Evolutionary conservation across 2,329 filamentous ascomycete species (phyloP).

Genomic region (Raffaelea deltoideospora): DNA sequence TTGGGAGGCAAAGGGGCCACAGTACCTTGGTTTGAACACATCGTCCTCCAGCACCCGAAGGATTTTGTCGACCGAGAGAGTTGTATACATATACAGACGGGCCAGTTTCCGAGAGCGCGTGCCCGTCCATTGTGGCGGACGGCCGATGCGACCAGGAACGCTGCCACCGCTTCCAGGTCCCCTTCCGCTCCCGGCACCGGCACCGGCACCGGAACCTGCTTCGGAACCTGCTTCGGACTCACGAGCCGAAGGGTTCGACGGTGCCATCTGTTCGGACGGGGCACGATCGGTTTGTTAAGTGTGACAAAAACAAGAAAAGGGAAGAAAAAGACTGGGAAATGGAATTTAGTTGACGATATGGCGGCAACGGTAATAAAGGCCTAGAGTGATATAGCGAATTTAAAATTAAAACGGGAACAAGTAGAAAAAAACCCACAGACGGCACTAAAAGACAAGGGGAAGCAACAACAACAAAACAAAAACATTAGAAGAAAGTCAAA

Average conservation of each 20-base stretch:
- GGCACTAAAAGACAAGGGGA: too few relatives aligned
- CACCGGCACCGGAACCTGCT: constrained; percentile 2
- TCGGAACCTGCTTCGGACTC: too few relatives aligned
- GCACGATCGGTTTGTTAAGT: background rate
- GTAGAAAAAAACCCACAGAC: too few relatives aligned
- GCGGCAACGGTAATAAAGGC: too few relatives aligned
- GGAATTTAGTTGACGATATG: too few relatives aligned
- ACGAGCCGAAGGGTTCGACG: constrained; percentile 5
- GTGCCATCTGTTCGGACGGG: too few relatives aligned
- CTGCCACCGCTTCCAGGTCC: constrained; percentile 3
- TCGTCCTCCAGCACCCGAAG: constrained; percentile 30
- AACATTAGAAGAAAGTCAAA: too few relatives aligned
- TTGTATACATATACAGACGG: constrained; percentile 42
- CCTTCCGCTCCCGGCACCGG: constrained; percentile 1
- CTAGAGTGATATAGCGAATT: too few relatives aligned
- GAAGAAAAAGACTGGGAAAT: background rate
- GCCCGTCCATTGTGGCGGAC: constrained; percentile 40
- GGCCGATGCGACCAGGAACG: constrained; percentile 23
- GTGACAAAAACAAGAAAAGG: background rate
- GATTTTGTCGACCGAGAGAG: constrained; percentile 34
- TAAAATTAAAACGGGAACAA: too few relatives aligned
- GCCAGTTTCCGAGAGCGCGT: constrained; percentile 37
- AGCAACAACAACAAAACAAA: too few relatives aligned
- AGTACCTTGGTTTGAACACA: constrained; percentile 31
- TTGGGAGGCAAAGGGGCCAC: constrained; percentile 9